Base-by-base conservation (phyloP, 2,329 filamentous ascomycete species). In the Plenodomus biglobosus region DNA sequence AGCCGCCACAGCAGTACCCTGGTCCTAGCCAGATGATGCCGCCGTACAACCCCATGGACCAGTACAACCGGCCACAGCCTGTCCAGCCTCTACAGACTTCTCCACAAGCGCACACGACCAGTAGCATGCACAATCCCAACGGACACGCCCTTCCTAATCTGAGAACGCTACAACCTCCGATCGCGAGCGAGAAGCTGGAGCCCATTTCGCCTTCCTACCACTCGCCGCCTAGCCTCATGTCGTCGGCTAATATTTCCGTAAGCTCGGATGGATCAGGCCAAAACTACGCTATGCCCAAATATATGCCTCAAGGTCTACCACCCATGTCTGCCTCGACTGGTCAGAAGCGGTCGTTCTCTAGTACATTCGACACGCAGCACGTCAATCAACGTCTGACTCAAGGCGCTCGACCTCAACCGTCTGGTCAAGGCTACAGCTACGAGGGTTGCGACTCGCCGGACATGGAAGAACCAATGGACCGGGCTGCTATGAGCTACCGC, bases 291-390 rank as follows among this genome's bases (percentile, higher is more conserved):
- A 38, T 66, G 27, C 53, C 62, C 38, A 66, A 69, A 48, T 66
- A 61, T 46, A 55, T 53, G 3, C 51, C 63, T 6, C 64, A 65
- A 47, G 45, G 52, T 37, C 61, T 64, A 11, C 55, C 58, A 20
- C 62, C 61, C 24, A 55, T 66, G 38, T 50, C 60, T 21, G 51
- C 60, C 10, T 45, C 58, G 17, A 65, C 71, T 8, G 70, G 68
- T 8, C 68, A 73, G 48, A 79, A 79, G 58, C 75, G 77, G 38
- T 71, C 72, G 22, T 78, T 73, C 59, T 73, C 73, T 18, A 66
- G 70, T 44, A 75, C 75, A 8, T 79, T 79, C 52, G 69, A 74
- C 46, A 73, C 73, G 4, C 59, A 64, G 15, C 73, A 77, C 53
- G 58, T 77, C 36, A 69, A 68, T 22, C 72, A 73, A 48, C 75